phyloP scores from a whole-genome alignment of 225 moss, liverwort and hornwort species.

The Takakia lepidozioides region DNA sequence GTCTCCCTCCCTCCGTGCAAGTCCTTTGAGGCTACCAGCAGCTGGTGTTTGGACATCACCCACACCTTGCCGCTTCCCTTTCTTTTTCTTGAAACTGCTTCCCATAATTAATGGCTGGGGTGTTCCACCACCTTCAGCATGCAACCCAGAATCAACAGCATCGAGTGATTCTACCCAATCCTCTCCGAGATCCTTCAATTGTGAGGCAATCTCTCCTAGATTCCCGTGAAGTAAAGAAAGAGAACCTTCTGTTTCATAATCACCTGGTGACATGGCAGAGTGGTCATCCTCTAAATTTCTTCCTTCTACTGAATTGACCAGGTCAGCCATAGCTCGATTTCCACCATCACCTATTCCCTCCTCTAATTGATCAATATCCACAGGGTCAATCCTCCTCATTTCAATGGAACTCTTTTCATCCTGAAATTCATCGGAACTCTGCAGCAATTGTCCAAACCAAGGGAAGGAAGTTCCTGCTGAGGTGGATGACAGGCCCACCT shows the following conservation, averaged over 20 bases:
- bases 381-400: not conserved
- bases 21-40: too few species aligned
- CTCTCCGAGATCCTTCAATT: slow-evolving; percentile 9
- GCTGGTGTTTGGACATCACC: slow-evolving; percentile 53
- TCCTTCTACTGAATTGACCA: too few species aligned
- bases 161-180: slow-evolving; percentile 17
- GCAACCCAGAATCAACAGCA: slow-evolving; percentile 16
- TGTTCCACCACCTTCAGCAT: slow-evolving; percentile 38
- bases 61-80: slow-evolving; percentile 35
- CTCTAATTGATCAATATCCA: not conserved
- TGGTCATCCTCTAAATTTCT: slow-evolving; percentile 3
- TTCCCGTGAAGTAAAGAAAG: too few species aligned
- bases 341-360: slow-evolving; percentile 8
- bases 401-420: not conserved
- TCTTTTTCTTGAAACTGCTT: slow-evolving; percentile 35
- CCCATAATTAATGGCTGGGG: slow-evolving; percentile 44
- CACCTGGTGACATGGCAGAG: slow-evolving; percentile 8
- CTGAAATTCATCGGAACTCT: too few species aligned
- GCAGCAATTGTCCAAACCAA: not conserved
- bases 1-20: slow-evolving; percentile 43
- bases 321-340: slow-evolving; percentile 10
- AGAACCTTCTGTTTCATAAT: too few species aligned
- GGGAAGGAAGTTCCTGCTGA: not conserved
- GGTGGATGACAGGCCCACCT: not conserved
- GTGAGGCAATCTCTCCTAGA: not conserved